Conservation (phyloP, 331 rosid species). For the Ulmus americana region DNA sequence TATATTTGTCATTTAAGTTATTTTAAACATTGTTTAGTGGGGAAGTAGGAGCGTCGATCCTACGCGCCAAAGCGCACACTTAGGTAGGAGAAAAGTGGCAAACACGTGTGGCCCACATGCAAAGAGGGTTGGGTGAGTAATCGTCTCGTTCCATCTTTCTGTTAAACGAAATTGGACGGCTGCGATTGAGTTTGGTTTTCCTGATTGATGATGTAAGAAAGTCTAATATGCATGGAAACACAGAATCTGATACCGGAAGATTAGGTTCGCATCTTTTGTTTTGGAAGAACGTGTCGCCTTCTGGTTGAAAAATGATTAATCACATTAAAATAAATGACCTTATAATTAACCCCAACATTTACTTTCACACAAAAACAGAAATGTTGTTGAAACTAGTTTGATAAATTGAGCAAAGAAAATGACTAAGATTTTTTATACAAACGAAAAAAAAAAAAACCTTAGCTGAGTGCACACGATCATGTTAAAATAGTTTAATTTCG, state of each 20-base stretch:
- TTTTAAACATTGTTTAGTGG: background rate
- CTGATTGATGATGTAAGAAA: background rate
- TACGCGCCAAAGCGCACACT: constrained; percentile 10
- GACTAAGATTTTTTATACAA: too few relatives aligned
- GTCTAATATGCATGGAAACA: background rate
- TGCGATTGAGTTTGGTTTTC: background rate
- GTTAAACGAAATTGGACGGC: constrained; percentile 17
- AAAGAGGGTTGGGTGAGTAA: constrained; percentile 9
- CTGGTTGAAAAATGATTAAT: background rate
- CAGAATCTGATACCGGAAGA: constrained; percentile 19
- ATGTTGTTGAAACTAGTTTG: too few relatives aligned
- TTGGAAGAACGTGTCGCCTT: constrained; percentile 10
- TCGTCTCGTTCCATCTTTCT: background rate
- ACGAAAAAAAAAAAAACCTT: too few relatives aligned
- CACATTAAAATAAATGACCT: background rate
- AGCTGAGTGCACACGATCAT: too few relatives aligned
- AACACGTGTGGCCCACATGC: constrained; percentile 26
- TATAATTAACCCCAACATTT: too few relatives aligned
- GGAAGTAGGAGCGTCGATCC: constrained; percentile 1
- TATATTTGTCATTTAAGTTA: background rate
- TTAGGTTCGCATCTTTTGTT: background rate
- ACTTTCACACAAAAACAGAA: too few relatives aligned
- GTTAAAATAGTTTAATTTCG: too few relatives aligned
- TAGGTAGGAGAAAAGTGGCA: constrained; percentile 16
- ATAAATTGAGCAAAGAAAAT: too few relatives aligned